These are phyloP conservation scores for slime mould (Dictyostelium discoideum) DNA, from an alignment of 78 protist species.

Conservation along the genomic window DNA sequence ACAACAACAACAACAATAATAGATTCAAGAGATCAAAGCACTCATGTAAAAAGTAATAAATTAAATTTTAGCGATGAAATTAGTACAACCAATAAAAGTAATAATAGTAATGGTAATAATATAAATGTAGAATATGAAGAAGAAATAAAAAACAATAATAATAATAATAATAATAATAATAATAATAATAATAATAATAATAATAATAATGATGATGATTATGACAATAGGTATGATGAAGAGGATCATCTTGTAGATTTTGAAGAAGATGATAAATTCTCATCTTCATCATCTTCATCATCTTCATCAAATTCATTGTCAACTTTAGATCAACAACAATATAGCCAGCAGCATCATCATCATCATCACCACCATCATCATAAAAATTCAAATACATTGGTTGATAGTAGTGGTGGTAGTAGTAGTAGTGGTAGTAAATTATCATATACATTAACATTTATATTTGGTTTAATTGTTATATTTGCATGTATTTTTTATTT, in stretches of 20 bases:
- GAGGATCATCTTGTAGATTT: not conserved
- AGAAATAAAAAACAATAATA: not conserved
- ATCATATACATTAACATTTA: not conserved
- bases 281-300: not conserved
- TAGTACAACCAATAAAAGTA: not conserved
- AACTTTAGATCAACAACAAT: not conserved
- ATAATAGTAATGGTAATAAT: not conserved
- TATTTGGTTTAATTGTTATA: slow-evolving; percentile 9
- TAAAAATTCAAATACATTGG: not conserved
- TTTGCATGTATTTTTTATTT: slow-evolving; percentile 67
- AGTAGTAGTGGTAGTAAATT: not conserved
- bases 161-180: not conserved
- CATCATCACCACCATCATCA: not conserved
- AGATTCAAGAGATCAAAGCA: not conserved
- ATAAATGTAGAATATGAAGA: slow-evolving; percentile 5
- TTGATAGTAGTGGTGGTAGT: not conserved
- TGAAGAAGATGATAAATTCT: not conserved
- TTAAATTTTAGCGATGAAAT: not conserved
- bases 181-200: not conserved
- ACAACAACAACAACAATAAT: not conserved
- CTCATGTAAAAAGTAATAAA: not conserved
- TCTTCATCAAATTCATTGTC: slow-evolving; percentile 7
- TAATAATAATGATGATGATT: not conserved
- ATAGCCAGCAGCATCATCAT: not conserved
- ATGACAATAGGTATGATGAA: not conserved